These are phyloP conservation scores for Vaccinium macrocarpon DNA, from an alignment of 148 eudicot genomes.

Conservation along the genomic window DNA sequence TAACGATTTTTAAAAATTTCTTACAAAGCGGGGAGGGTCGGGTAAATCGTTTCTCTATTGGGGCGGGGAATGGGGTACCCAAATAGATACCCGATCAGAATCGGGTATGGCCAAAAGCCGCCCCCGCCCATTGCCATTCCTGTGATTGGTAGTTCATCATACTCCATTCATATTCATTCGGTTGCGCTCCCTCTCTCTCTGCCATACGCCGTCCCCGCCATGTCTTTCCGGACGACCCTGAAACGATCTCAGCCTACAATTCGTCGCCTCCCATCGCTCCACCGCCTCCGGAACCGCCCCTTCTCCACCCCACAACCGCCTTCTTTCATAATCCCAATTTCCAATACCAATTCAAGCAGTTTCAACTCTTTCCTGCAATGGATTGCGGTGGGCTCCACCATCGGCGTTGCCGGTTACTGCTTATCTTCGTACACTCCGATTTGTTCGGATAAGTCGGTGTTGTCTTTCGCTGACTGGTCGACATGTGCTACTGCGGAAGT, in stretches of 20 bases:
- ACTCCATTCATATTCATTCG: too few relatives aligned
- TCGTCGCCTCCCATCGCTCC: neutral
- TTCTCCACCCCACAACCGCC: slow-evolving; percentile 19
- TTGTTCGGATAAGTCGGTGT: neutral
- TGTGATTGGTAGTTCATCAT: too few relatives aligned
- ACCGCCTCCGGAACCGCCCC: neutral
- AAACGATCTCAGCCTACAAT: slow-evolving; percentile 16
- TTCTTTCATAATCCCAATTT: neutral
- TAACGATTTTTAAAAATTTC: too few relatives aligned
- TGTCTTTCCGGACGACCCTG: slow-evolving; percentile 12
- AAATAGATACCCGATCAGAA: too few relatives aligned
- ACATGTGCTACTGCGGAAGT: neutral
- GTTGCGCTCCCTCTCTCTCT: neutral
- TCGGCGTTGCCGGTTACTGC: slow-evolving; percentile 21
- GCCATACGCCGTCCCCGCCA: neutral
- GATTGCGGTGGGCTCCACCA: slow-evolving; percentile 40
- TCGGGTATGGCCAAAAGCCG: too few relatives aligned
- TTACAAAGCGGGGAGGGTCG: too few relatives aligned
- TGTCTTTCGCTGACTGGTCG: slow-evolving; percentile 22
- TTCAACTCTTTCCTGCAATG: slow-evolving; percentile 29
- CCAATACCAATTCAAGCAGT: neutral
- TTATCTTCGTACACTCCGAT: neutral
- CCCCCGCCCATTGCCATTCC: too few relatives aligned
- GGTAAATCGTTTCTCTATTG: too few relatives aligned
- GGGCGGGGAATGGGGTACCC: too few relatives aligned